Evolutionary conservation across 2,329 filamentous ascomycete species (phyloP).

Genomic region (Bipolaris sorokiniana): DNA sequence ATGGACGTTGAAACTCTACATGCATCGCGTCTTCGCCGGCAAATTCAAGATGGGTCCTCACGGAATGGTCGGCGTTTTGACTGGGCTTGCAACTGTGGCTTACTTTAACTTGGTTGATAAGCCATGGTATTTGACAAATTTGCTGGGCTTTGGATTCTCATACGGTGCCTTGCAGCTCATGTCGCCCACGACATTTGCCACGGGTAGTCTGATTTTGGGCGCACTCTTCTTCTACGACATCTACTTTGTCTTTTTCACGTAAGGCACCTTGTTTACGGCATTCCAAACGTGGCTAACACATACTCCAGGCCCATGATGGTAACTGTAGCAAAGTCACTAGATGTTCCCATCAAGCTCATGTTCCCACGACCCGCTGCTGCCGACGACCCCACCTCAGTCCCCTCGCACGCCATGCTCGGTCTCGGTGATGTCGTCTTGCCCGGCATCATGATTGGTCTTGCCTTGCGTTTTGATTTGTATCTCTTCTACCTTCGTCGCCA

Average conservation of each 20-base stretch:
- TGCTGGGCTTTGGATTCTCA: conserved; percentile 85
- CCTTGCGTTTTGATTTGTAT: conserved; percentile 90
- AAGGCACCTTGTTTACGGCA: conserved; percentile 36
- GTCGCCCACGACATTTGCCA: conserved; percentile 86
- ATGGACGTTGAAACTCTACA: conserved; percentile 57
- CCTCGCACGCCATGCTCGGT: conserved; percentile 75
- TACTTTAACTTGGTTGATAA: conserved; percentile 70
- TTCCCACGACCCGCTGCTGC: conserved; percentile 70
- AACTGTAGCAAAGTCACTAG: conserved; percentile 84
- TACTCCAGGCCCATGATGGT: conserved; percentile 74
- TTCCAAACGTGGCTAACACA: conserved; percentile 11
- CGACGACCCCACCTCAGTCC: conserved; percentile 50
- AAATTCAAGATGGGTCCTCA: conserved; percentile 61
- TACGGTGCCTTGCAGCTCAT: conserved; percentile 83
- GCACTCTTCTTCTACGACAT: conserved; percentile 95
- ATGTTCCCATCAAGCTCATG: conserved; percentile 90
- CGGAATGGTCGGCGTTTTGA: conserved; percentile 62
- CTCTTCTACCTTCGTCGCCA: conserved; percentile 76
- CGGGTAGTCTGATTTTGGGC: conserved; percentile 75
- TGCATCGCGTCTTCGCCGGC: conserved; percentile 59
- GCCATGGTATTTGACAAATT: conserved; percentile 78
- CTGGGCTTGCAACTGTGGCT: conserved; percentile 61
- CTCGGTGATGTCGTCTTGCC: conserved; percentile 94
- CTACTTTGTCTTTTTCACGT: conserved; percentile 87
- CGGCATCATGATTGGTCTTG: conserved; percentile 86